A percentile compares a stretch with the other conserved stretches of the same genome.
Conservation (phyloP, 441 rosid species). For the Manihot esculenta region DNA sequence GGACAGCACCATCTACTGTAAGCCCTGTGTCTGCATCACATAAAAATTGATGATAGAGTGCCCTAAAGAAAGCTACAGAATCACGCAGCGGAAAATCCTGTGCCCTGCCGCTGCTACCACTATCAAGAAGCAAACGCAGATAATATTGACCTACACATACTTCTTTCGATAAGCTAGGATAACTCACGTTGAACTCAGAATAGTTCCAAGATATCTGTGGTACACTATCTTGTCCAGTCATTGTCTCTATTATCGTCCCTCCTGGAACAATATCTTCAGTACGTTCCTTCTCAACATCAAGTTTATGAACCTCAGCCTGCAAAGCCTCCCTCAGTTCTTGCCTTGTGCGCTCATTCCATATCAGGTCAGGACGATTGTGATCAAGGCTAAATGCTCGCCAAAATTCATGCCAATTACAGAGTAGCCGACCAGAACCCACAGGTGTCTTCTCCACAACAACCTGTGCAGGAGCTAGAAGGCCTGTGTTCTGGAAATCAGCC, state of each 20-base stretch:
- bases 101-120: slow-evolving; percentile 87
- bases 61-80: slow-evolving; percentile 96
- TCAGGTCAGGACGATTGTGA: slow-evolving; percentile 98
- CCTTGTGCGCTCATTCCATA: slow-evolving; percentile 99
- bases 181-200: slow-evolving; percentile 88
- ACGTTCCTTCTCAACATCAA: slow-evolving; percentile 97
- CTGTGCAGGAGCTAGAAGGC: slow-evolving; percentile 96
- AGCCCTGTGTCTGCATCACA: slow-evolving; percentile 99
- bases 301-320: slow-evolving; percentile 96
- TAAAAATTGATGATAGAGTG: slow-evolving; percentile 96
- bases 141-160: slow-evolving; percentile 99
- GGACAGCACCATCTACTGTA: slow-evolving; percentile 89
- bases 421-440: slow-evolving; percentile 97
- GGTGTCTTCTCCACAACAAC: slow-evolving; percentile 94
- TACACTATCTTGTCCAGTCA: slow-evolving; percentile 70
- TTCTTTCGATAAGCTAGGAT: slow-evolving; percentile 97
- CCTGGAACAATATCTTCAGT: slow-evolving; percentile 95
- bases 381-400: slow-evolving; percentile 99
- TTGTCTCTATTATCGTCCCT: slow-evolving; percentile 50
- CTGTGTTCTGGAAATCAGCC: slow-evolving; percentile 49
- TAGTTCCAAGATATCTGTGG: slow-evolving; percentile 99
- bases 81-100: slow-evolving; percentile 99
- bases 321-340: slow-evolving; percentile 97
- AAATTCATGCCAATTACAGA: slow-evolving; percentile 95
- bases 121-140: slow-evolving; percentile 95